Evolutionary conservation across 305 asterid species (phyloP).

Genomic region (Salvia sclarea): DNA sequence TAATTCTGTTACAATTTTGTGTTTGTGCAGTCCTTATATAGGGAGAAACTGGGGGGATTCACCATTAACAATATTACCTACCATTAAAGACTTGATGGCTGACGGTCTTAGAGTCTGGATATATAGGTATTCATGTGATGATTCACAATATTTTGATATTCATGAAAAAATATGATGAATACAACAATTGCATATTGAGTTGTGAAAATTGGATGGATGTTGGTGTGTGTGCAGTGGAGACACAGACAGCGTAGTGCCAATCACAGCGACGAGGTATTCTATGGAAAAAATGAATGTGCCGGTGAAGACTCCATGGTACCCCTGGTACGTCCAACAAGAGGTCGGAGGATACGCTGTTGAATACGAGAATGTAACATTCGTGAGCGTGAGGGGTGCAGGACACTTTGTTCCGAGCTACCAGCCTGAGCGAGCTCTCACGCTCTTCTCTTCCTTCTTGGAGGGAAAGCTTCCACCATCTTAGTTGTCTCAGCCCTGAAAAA

Average conservation of each 20-base stretch:
- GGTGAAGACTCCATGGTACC: slow-evolving; percentile 40
- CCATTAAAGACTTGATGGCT: slow-evolving; percentile 43
- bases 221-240: slow-evolving; percentile 44
- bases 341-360: slow-evolving; percentile 54
- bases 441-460: slow-evolving; percentile 39
- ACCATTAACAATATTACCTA: slow-evolving; percentile 37
- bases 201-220: not conserved
- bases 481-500: not conserved
- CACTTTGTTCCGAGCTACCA: slow-evolving; percentile 67
- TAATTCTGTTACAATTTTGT: not conserved
- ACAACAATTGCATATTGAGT: not conserved
- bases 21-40: slow-evolving; percentile 8
- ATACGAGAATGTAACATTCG: slow-evolving; percentile 50
- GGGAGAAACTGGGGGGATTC: slow-evolving; percentile 30
- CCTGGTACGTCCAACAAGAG: slow-evolving; percentile 44
- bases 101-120: slow-evolving; percentile 43
- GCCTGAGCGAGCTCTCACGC: slow-evolving; percentile 40
- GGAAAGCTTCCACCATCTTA: slow-evolving; percentile 30
- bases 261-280: slow-evolving; percentile 43
- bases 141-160: not conserved
- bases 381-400: slow-evolving; percentile 53
- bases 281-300: slow-evolving; percentile 33
- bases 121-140: slow-evolving; percentile 33
- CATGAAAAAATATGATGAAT: not conserved
- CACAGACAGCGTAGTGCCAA: slow-evolving; percentile 38